Conservation (phyloP, 352 stramenopile species). For the Globisporangium solare region DNA sequence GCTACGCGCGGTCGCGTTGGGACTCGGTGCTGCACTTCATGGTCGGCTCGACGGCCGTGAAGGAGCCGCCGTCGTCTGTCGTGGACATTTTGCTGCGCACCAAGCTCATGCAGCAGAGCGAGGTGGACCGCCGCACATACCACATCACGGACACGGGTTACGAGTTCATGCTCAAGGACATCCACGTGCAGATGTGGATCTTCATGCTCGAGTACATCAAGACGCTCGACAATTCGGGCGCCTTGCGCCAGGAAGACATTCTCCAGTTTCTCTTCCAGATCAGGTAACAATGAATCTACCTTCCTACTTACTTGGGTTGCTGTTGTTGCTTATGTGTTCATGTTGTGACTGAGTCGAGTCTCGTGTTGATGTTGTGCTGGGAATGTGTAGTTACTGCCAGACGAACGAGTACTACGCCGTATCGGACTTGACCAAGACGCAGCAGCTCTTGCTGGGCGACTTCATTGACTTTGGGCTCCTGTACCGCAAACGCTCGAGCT, state of each 20-base stretch:
- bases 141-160: constrained; percentile 88
- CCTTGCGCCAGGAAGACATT: constrained; percentile 81
- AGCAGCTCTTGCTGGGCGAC: constrained; percentile 71
- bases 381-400: constrained; percentile 56
- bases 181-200: constrained; percentile 91
- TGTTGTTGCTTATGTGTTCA: too few relatives aligned
- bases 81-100: constrained; percentile 75
- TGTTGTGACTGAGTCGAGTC: too few relatives aligned
- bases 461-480: constrained; percentile 88
- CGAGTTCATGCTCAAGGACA: constrained; percentile 91
- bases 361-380: background rate
- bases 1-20: constrained; percentile 56
- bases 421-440: constrained; percentile 66
- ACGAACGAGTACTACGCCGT: constrained; percentile 84
- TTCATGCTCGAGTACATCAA: constrained; percentile 90
- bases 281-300: too few relatives aligned
- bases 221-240: constrained; percentile 67
- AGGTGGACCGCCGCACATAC: constrained; percentile 48
- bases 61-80: constrained; percentile 57
- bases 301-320: background rate
- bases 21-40: constrained; percentile 76
- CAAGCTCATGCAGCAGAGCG: constrained; percentile 59
- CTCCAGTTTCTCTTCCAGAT: constrained; percentile 89
- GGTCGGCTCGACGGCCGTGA: constrained; percentile 63
- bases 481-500: constrained; percentile 52